A percentile compares a stretch with the other conserved stretches of the same genome.
These are phyloP conservation scores for Yarrowia galli DNA, from an alignment of 1,139 yeast genomes.

Conservation along the genomic window DNA sequence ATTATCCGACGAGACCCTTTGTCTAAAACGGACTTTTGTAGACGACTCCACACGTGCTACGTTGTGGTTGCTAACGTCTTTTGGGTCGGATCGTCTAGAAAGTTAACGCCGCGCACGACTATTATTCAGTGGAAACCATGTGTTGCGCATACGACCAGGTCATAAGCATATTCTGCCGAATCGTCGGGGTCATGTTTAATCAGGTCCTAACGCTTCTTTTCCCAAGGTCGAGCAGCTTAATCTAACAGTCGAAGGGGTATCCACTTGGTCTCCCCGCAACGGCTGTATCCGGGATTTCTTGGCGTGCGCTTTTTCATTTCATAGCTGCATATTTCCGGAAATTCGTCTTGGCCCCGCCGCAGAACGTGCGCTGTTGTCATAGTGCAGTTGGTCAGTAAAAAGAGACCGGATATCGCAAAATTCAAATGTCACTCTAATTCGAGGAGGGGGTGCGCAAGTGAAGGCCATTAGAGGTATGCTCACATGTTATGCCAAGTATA, in stretches of 20 bases:
- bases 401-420: conserved; percentile 19
- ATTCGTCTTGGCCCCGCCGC: not conserved
- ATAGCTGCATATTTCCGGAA: conserved; percentile 6
- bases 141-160: conserved; percentile 14
- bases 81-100: not conserved
- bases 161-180: conserved; percentile 14
- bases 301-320: conserved; percentile 8
- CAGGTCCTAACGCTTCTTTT: not conserved
- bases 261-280: not conserved
- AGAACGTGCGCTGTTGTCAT: conserved; percentile 18
- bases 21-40: not conserved
- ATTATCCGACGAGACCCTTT: not conserved
- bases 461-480: not conserved
- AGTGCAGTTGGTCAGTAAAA: conserved; percentile 16
- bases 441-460: conserved; percentile 1
- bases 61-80: not conserved
- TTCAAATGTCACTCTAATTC: conserved; percentile 9
- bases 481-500: not conserved
- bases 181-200: not conserved
- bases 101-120: conserved; percentile 12
- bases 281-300: not conserved
- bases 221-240: not conserved
- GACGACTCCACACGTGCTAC: not conserved
- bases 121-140: conserved; percentile 11
- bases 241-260: not conserved